phyloP scores from a whole-genome alignment of 2,329 filamentous ascomycete genomes.

The Trichoderma simmonsii region DNA sequence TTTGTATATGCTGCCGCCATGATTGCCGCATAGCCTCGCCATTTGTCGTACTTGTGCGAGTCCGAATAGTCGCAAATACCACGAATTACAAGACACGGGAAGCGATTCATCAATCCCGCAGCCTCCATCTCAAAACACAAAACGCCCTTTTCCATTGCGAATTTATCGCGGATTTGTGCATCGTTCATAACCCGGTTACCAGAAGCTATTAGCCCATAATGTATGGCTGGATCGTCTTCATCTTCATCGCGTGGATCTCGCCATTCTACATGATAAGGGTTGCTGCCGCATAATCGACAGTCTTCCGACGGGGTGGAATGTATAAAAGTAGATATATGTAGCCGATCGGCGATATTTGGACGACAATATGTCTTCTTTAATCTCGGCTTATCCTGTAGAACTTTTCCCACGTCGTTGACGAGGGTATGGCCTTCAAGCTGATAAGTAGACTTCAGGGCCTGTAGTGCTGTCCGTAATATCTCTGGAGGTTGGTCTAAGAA shows the following conservation, averaged over 20 bases:
- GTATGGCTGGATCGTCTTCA: neutral
- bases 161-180: neutral
- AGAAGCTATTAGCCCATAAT: neutral
- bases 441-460: accelerated
- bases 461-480: neutral
- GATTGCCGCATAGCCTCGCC: neutral
- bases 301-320: neutral
- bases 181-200: neutral
- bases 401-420: neutral
- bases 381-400: accelerated
- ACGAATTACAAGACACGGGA: neutral
- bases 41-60: neutral
- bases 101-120: neutral
- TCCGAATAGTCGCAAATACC: neutral
- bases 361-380: neutral
- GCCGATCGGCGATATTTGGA: neutral
- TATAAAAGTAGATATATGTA: neutral
- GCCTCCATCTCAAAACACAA: neutral
- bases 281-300: neutral
- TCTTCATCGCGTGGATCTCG: neutral
- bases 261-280: neutral
- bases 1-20: neutral
- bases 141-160: neutral
- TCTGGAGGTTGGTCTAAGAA: neutral
- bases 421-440: neutral